A percentile compares a stretch with the other conserved stretches of the same genome.
These are phyloP conservation scores for Trichosporon asahii DNA, from an alignment of 1,284 basidiomycete species.

Conservation along the genomic window DNA sequence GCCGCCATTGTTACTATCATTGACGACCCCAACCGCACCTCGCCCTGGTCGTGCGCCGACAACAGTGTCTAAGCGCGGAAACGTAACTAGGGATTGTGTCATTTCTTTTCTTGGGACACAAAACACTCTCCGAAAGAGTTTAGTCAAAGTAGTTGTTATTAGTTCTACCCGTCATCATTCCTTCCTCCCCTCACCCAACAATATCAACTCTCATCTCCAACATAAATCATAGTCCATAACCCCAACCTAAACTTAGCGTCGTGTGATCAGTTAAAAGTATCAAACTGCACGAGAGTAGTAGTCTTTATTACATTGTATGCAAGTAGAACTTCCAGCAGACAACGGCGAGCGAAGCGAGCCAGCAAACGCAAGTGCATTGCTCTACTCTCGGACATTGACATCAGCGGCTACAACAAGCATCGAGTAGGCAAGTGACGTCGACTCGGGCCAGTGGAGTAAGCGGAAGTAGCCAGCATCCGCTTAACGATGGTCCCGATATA, in stretches of 20 bases:
- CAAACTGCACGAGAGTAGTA: constrained; percentile 5
- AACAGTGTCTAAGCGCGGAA: constrained; percentile 25
- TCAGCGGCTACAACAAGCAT: too few relatives aligned
- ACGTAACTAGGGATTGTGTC: too few relatives aligned
- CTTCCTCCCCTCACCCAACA: background rate
- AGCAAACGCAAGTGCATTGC: too few relatives aligned
- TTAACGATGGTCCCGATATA: too few relatives aligned
- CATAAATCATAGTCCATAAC: background rate
- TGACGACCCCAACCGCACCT: constrained; percentile 23
- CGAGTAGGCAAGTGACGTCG: too few relatives aligned
- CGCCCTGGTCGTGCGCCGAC: constrained; percentile 39
- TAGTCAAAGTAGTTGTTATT: background rate
- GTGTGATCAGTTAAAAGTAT: constrained; percentile 1
- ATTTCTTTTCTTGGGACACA: background rate
- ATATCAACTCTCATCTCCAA: background rate
- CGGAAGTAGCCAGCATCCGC: too few relatives aligned
- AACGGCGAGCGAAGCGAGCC: too few relatives aligned
- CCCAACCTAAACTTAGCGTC: background rate
- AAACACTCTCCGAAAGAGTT: too few relatives aligned
- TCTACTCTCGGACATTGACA: too few relatives aligned
- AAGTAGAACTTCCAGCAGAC: background rate
- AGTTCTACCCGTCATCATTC: background rate
- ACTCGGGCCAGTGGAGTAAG: too few relatives aligned
- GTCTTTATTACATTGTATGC: constrained; percentile 10
- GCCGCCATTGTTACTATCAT: constrained; percentile 35